Conservation (phyloP, 352 stramenopile species). For the Phytopythium montanum region DNA sequence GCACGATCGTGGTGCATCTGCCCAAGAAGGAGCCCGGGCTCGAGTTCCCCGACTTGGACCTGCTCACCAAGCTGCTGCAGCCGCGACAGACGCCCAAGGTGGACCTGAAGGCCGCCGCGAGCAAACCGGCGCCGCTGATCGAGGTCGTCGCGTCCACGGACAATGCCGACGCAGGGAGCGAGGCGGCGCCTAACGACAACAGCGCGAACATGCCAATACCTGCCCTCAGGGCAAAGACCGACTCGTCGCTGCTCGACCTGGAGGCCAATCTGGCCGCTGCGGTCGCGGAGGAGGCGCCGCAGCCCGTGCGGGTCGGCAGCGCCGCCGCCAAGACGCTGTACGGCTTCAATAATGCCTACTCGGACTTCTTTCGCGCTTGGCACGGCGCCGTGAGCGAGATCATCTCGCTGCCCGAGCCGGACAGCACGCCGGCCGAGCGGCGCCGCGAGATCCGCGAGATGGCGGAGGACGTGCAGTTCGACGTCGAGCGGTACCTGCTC, state of each 20-base stretch:
- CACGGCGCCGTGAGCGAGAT: slow-evolving; percentile 91
- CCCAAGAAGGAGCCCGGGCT: slow-evolving; percentile 85
- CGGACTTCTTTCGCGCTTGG: slow-evolving; percentile 91
- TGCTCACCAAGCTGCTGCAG: slow-evolving; percentile 90
- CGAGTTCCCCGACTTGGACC: slow-evolving; percentile 91
- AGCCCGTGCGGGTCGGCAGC: slow-evolving; percentile 11
- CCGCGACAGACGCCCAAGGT: slow-evolving; percentile 38
- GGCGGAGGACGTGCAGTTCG: slow-evolving; percentile 93
- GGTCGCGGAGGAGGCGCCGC: slow-evolving; percentile 12
- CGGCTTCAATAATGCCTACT: slow-evolving; percentile 93
- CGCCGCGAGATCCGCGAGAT: slow-evolving; percentile 69
- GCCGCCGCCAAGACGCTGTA: slow-evolving; percentile 56
- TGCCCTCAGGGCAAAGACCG: slow-evolving; percentile 11
- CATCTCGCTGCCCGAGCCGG: slow-evolving; percentile 90
- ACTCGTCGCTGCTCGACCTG: slow-evolving; percentile 50
- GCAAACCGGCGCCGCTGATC: slow-evolving; percentile 59
- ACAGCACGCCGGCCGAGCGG: slow-evolving; percentile 68
- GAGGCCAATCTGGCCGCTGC: slow-evolving; percentile 32
- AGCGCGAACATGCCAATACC: background rate
- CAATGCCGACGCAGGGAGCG: slow-evolving; percentile 9
- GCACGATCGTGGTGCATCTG: slow-evolving; percentile 91
- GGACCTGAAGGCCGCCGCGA: slow-evolving; percentile 28
- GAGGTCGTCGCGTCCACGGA: slow-evolving; percentile 67
- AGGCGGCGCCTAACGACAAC: slow-evolving; percentile 14
- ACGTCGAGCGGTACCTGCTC: slow-evolving; percentile 94